Evolutionary conservation across 306 rosid genomes (phyloP).

Genomic region (Canavalia ensiformis): DNA sequence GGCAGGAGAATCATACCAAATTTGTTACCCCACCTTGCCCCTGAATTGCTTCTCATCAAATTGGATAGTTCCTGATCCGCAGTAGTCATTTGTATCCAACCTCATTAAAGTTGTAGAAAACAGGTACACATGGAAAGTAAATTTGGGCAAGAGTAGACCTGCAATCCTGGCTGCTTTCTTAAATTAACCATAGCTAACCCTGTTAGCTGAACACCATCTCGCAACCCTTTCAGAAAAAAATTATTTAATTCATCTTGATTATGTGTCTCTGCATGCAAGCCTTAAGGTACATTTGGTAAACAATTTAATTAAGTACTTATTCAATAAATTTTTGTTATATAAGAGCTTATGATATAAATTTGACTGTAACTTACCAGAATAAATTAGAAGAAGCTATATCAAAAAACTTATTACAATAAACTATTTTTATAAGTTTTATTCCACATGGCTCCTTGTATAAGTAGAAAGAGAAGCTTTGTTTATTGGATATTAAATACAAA

Average conservation of each 20-base stretch:
- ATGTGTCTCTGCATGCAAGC: neutral
- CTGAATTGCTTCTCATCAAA: slow-evolving; percentile 70
- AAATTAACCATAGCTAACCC: slow-evolving; percentile 89
- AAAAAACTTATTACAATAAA: no score
- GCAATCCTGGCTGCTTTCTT: slow-evolving; percentile 75
- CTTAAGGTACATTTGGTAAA: no score
- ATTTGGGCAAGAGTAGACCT: slow-evolving; percentile 54
- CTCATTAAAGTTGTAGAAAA: slow-evolving; percentile 6
- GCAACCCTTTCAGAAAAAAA: slow-evolving; percentile 56
- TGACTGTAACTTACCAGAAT: no score
- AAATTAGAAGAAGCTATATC: no score
- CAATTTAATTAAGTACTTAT: no score
- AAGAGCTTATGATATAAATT: no score
- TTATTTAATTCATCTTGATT: neutral
- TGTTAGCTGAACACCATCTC: slow-evolving; percentile 77
- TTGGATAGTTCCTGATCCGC: slow-evolving; percentile 68
- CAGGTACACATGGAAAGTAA: neutral
- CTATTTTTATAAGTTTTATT: no score
- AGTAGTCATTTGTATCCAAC: slow-evolving; percentile 33
- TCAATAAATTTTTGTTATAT: no score
- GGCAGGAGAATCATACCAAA: slow-evolving; percentile 81
- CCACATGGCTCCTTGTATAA: neutral
- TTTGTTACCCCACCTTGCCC: slow-evolving; percentile 86
- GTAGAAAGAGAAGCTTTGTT: neutral
- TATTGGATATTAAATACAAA: neutral